Evolutionary conservation across 1,139 yeast genomes (phyloP), one percentile per base, ranked within the genome.

Genomic region (Candida pseudocylindracea): DNA sequence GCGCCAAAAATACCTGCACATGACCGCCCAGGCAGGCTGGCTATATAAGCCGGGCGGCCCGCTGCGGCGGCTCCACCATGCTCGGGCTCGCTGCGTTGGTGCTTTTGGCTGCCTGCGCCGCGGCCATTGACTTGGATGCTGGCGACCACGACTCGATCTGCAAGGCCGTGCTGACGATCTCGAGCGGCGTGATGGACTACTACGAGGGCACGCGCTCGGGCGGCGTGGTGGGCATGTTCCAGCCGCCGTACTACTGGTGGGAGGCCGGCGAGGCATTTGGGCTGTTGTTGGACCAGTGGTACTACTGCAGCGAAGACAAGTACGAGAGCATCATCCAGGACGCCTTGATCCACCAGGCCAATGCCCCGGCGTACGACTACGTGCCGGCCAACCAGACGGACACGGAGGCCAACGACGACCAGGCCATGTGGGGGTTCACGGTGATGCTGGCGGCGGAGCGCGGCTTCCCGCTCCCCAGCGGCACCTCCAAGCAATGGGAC

Each of bases 241-340:
- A 61, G 12, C 48, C 58, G 39, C 92, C 92, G 2, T 78, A 76
- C 55, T 79, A 75, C 57, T 81, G 94, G 94, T 81, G 93, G 93
- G 79, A 75, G 54, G 88, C 91, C 31, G 93, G 93, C 40, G 92
- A 81, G 37, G 81, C 79, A 1, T 73, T 80, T 70, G 88, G 85
- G 10, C 65, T 80, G 9, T 45, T 80, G 53, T 54, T 80, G 34
- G 85, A 75, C 48, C 74, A 71, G 46, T 60, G 57, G 53, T 58
- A 72, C 44, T 64, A 55, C 41, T 55, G 65, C 27, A 72, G 79
- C 50, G 62, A 63, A 42, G 65, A 80, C 1, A 54, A 68, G 1
- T 73, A 60, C 44, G 67, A 61, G 37, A 15, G n/a, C 10, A n/a
- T 29, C 29, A 29, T 32, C 15, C 12, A 25, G 10, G 33, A 29